These are phyloP conservation scores for Fraxinus quadrangulata DNA, from an alignment of 257 asterid species.

Conservation along the genomic window DNA sequence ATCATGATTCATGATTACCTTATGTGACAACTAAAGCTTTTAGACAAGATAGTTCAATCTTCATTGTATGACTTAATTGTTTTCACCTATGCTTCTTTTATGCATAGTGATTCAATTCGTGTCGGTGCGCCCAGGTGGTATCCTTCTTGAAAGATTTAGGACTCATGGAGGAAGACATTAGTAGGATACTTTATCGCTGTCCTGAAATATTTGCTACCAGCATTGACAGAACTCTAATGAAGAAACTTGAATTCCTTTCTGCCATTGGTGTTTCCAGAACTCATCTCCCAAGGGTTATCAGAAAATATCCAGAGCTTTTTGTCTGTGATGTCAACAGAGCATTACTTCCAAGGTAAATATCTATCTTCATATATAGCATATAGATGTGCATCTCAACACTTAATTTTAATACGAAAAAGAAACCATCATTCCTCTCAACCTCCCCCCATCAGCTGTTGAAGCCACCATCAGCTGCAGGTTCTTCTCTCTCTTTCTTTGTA, in stretches of 20 bases:
- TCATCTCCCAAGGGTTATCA: constrained; percentile 71
- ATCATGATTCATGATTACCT: not conserved
- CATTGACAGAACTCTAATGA: constrained; percentile 67
- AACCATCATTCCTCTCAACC: not conserved
- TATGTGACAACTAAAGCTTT: not conserved
- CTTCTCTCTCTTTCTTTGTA: not conserved
- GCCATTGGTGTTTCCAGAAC: constrained; percentile 57
- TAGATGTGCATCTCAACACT: not conserved
- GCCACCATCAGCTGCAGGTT: no score
- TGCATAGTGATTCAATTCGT: not conserved
- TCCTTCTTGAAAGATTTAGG: constrained; percentile 73
- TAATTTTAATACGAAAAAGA: no score
- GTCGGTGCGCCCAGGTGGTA: constrained; percentile 53
- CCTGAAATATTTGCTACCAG: constrained; percentile 82
- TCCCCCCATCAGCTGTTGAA: not conserved
- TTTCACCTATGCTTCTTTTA: constrained; percentile 6
- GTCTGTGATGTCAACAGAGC: constrained; percentile 76
- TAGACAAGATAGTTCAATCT: not conserved
- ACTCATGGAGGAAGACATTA: constrained; percentile 64
- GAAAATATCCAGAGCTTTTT: constrained; percentile 85
- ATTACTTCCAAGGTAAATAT: constrained; percentile 77
- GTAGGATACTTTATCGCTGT: constrained; percentile 69
- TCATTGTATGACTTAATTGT: not conserved
- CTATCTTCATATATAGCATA: not conserved
- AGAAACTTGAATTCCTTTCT: constrained; percentile 67